phyloP scores from a whole-genome alignment of 148 eudicot genomes.

The Spergularia marina region DNA sequence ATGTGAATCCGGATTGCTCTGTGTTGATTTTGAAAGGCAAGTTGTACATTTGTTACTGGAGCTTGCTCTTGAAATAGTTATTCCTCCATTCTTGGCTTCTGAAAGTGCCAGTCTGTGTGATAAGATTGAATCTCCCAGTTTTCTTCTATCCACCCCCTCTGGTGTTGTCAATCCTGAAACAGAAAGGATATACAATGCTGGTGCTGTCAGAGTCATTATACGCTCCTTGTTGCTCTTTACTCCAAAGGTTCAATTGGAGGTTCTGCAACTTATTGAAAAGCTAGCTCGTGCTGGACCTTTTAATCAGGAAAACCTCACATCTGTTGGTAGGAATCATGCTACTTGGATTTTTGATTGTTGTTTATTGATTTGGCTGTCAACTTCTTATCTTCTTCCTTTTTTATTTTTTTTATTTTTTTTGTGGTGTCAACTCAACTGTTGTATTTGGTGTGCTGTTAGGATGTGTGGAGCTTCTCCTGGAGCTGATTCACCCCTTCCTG shows the following conservation, averaged over 20 bases:
- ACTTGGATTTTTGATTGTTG: slow-evolving; percentile 12
- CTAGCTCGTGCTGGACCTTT: slow-evolving; percentile 88
- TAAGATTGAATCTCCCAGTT: slow-evolving; percentile 47
- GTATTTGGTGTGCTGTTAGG: slow-evolving; percentile 44
- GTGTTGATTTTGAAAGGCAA: slow-evolving; percentile 88
- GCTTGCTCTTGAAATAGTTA: slow-evolving; percentile 87
- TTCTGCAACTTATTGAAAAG: slow-evolving; percentile 74
- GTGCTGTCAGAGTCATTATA: slow-evolving; percentile 77
- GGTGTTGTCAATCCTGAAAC: slow-evolving; percentile 62
- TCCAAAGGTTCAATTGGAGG: slow-evolving; percentile 93
- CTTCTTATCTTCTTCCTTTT: neutral
- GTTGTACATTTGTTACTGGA: slow-evolving; percentile 84
- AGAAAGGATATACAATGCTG: slow-evolving; percentile 87
- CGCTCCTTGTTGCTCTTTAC: slow-evolving; percentile 89
- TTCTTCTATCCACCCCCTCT: slow-evolving; percentile 57
- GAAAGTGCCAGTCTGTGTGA: slow-evolving; percentile 40
- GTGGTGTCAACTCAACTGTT: slow-evolving; percentile 11
- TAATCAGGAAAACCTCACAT: slow-evolving; percentile 93
- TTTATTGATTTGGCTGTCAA: neutral
- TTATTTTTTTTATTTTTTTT: slow-evolving; percentile 1
- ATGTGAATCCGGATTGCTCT: slow-evolving; percentile 78
- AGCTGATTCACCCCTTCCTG: slow-evolving; percentile 81
- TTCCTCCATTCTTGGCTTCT: slow-evolving; percentile 73
- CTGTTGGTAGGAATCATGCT: slow-evolving; percentile 60
- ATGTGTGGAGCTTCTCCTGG: slow-evolving; percentile 93